Conservation (phyloP, 192 early-diverging fungal genomes). For the Linnemannia elongata region DNA sequence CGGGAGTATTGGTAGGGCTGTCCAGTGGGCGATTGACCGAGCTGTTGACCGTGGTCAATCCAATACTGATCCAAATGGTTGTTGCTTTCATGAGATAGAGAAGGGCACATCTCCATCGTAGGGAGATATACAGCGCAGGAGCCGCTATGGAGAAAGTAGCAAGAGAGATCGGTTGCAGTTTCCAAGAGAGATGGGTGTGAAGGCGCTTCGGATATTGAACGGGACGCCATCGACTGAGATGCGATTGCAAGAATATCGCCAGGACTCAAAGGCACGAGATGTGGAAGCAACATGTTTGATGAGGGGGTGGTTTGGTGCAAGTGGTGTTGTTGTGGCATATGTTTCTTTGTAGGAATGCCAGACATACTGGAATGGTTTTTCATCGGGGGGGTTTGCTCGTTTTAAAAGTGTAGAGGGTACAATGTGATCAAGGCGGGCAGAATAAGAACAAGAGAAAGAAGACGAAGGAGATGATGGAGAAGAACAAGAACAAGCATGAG, state of each 20-base stretch:
- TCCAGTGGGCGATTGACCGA: neutral
- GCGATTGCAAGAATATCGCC: neutral
- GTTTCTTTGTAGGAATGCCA: neutral
- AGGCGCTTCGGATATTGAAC: neutral
- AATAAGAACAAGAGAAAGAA: too few relatives aligned
- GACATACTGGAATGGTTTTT: neutral
- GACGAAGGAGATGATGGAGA: too few relatives aligned
- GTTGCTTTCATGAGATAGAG: neutral
- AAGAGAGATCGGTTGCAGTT: neutral
- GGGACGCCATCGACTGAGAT: conserved; percentile 2
- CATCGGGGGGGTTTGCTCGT: neutral
- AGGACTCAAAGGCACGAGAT: neutral
- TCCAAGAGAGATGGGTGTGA: neutral
- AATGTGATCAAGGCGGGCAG: too few relatives aligned
- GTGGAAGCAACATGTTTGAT: neutral
- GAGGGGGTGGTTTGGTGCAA: neutral
- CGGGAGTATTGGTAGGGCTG: neutral
- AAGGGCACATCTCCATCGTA: neutral
- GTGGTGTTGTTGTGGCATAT: neutral
- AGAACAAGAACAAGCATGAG: too few relatives aligned
- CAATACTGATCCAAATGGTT: neutral
- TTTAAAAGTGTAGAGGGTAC: neutral
- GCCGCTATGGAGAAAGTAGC: neutral
- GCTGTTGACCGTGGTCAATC: neutral
- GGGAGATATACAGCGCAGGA: neutral